phyloP scores from a whole-genome alignment of 2,329 filamentous ascomycete genomes.

The Lanzia echinophila region DNA sequence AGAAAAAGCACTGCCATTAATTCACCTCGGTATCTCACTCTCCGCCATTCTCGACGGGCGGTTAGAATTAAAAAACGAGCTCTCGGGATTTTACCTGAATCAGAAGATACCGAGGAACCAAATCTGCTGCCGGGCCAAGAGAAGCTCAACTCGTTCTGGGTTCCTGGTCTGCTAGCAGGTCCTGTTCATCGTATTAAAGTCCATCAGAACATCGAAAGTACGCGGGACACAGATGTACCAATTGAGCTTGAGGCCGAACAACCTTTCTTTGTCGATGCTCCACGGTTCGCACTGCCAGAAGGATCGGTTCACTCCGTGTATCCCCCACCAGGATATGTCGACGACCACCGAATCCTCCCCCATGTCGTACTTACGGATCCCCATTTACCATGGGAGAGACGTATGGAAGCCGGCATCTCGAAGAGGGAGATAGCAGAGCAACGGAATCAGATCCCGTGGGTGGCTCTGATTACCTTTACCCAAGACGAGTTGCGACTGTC shows the following conservation, averaged over 20 bases:
- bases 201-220: not conserved
- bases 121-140: not conserved
- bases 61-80: not conserved
- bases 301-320: slow-evolving; percentile 34
- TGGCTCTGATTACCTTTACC: slow-evolving; percentile 34
- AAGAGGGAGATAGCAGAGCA: not conserved
- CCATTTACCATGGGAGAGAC: slow-evolving; percentile 38
- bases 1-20: not conserved
- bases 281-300: slow-evolving; percentile 32
- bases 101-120: not conserved
- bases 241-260: not conserved
- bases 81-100: not conserved
- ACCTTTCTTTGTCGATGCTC: slow-evolving; percentile 13
- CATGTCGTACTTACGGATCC: slow-evolving; percentile 41
- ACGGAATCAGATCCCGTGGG: slow-evolving; percentile 31
- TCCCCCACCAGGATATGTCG: slow-evolving; percentile 35
- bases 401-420: slow-evolving; percentile 21
- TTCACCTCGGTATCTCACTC: not conserved
- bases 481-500: slow-evolving; percentile 32
- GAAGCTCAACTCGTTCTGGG: not conserved
- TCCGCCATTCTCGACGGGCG: not conserved
- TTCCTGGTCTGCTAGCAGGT: not conserved
- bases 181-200: not conserved
- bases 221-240: not conserved
- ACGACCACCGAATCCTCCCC: slow-evolving; percentile 33